Conservation (phyloP, 2,329 filamentous ascomycete genomes). For the Curvularia sp. region DNA sequence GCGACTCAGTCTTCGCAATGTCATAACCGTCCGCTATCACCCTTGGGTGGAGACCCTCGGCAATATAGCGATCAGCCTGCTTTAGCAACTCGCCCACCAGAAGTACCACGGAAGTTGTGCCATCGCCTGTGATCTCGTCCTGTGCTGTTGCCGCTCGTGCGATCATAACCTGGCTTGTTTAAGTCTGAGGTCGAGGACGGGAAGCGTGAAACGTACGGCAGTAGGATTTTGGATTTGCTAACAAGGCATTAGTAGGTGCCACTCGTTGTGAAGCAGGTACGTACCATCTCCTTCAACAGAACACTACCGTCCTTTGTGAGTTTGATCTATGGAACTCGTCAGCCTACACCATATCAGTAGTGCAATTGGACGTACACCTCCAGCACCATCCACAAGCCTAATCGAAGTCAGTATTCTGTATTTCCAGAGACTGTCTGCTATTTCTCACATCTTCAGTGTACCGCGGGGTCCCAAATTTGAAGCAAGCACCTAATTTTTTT, state of each 20-base stretch:
- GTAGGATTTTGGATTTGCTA: constrained; percentile 97
- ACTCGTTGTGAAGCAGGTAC: constrained; percentile 26
- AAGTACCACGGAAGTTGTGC: constrained; percentile 94
- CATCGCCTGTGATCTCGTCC: constrained; percentile 97
- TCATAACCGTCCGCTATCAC: constrained; percentile 98
- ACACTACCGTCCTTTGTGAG: constrained; percentile 99
- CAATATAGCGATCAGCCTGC: constrained; percentile 95
- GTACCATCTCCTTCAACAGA: constrained; percentile 69
- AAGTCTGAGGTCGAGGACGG: constrained; percentile 6
- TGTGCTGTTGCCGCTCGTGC: constrained; percentile 89
- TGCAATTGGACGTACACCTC: constrained; percentile 55
- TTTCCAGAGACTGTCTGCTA: constrained; percentile 47
- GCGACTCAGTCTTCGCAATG: constrained; percentile 88
- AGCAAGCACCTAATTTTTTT: constrained; percentile 75
- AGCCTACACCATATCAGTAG: constrained; percentile 20
- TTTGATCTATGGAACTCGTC: constrained; percentile 73
- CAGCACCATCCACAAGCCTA: constrained; percentile 68
- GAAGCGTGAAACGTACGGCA: constrained; percentile 64
- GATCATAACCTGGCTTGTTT: constrained; percentile 65
- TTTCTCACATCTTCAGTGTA: constrained; percentile 94
- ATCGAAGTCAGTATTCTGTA: constrained; percentile 37
- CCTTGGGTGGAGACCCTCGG: constrained; percentile 93
- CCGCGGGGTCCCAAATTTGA: constrained; percentile 94
- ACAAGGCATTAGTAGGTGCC: constrained; percentile 18
- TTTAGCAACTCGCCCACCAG: constrained; percentile 96